A percentile compares a stretch with the other conserved stretches of the same genome.
Conservation (phyloP, 345 rosid genomes). For the Passiflora organensis region DNA sequence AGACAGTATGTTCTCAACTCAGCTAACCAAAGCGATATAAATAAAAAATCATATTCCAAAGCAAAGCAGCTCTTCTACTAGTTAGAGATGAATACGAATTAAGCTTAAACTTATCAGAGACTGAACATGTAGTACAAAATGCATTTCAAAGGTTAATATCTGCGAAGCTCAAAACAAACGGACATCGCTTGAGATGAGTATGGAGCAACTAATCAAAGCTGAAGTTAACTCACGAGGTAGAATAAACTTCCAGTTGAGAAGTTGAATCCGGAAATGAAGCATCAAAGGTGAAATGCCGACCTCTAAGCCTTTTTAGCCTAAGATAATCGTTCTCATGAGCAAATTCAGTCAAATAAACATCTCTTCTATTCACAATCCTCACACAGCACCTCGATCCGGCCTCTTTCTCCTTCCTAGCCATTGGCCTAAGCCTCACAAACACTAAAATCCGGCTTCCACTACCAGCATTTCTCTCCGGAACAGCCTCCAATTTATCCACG, state of each 20-base stretch:
- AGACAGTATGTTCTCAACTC: no score
- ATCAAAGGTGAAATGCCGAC: conserved; percentile 85
- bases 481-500: conserved; percentile 39
- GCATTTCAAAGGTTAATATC: no score
- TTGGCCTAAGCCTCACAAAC: conserved; percentile 92
- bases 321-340: conserved; percentile 76
- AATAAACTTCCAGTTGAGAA: conserved; percentile 74
- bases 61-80: no score
- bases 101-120: no score
- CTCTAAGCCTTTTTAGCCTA: conserved; percentile 81
- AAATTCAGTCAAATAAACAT: conserved; percentile 80
- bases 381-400: conserved; percentile 73
- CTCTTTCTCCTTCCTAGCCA: conserved; percentile 86
- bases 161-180: no score
- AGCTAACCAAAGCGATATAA: no score
- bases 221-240: conserved; percentile 59
- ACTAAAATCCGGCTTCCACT: conserved; percentile 56
- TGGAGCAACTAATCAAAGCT: not conserved
- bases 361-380: conserved; percentile 68
- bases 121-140: no score
- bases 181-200: no score
- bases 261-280: conserved; percentile 77
- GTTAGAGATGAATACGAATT: no score
- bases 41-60: no score
- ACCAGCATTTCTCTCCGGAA: conserved; percentile 25